phyloP scores from a whole-genome alignment of 139 green algal genomes.

The Medakamo hakoo region DNA sequence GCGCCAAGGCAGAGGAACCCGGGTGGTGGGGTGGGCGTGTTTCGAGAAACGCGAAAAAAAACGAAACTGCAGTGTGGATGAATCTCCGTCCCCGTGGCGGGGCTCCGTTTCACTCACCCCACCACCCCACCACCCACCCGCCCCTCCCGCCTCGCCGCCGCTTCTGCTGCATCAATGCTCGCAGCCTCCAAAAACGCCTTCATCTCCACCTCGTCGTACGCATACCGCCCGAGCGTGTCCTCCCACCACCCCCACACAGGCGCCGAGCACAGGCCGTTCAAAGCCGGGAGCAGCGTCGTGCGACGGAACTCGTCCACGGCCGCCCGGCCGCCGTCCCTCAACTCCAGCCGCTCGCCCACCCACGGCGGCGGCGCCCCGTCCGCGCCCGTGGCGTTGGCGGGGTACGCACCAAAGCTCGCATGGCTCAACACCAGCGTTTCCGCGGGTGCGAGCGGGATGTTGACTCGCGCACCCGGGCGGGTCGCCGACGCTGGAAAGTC shows the following conservation, averaged over 20 bases:
- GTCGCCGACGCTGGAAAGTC: constrained; percentile 33
- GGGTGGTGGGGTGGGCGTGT: too few species aligned
- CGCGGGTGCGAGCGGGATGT: constrained; percentile 50
- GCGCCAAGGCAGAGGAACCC: too few species aligned
- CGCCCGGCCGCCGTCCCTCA: constrained; percentile 14
- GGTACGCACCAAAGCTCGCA: constrained; percentile 23
- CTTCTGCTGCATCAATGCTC: background rate
- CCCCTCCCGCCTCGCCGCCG: background rate
- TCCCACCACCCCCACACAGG: constrained; percentile 18
- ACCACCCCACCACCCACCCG: background rate
- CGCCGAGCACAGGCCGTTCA: constrained; percentile 11
- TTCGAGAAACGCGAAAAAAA: too few species aligned
- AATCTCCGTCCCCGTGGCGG: too few species aligned
- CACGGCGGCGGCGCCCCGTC: background rate
- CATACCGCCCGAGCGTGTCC: constrained; percentile 4
- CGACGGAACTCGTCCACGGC: constrained; percentile 17
- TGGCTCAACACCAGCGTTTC: constrained; percentile 50
- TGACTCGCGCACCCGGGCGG: constrained; percentile 20
- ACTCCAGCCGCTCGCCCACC: constrained; percentile 17
- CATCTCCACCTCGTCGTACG: constrained; percentile 14
- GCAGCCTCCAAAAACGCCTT: constrained; percentile 3
- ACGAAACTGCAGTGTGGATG: background rate
- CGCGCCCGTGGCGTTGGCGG: constrained; percentile 4
- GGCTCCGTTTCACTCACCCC: background rate
- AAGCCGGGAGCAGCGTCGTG: constrained; percentile 9